Evolutionary conservation across 208 protist species (phyloP).

Genomic region (Lotmaria passim): DNA sequence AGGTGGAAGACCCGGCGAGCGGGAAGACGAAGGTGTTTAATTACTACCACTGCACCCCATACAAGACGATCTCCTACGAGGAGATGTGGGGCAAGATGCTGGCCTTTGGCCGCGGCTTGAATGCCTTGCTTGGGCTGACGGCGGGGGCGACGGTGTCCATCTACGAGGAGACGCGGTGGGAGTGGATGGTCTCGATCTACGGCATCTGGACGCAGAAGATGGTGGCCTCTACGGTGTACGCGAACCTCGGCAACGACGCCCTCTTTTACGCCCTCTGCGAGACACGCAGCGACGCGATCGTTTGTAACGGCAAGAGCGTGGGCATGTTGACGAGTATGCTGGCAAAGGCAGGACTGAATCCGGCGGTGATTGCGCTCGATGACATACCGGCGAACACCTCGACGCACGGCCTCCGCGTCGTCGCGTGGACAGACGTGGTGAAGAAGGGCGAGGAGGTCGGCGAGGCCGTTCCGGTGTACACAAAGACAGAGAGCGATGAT

Average conservation of each 20-base stretch:
- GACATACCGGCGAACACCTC: constrained; percentile 43
- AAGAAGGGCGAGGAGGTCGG: constrained; percentile 36
- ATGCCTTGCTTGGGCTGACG: constrained; percentile 61
- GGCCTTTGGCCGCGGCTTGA: constrained; percentile 53
- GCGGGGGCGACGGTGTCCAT: constrained; percentile 56
- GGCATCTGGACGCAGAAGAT: constrained; percentile 66
- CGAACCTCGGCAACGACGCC: constrained; percentile 83
- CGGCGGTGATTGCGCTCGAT: constrained; percentile 72
- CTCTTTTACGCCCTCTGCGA: constrained; percentile 78
- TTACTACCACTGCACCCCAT: constrained; percentile 65
- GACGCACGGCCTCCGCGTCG: constrained; percentile 37
- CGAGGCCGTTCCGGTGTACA: constrained; percentile 38
- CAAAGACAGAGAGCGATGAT: constrained; percentile 52
- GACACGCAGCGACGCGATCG: constrained; percentile 62
- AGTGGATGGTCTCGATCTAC: constrained; percentile 79
- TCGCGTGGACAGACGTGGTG: constrained; percentile 65
- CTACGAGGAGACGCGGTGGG: constrained; percentile 85
- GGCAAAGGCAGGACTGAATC: constrained; percentile 2
- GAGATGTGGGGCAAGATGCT: constrained; percentile 62
- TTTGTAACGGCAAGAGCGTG: constrained; percentile 72
- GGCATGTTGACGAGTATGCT: constrained; percentile 41
- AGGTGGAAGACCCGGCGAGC: constrained; percentile 35
- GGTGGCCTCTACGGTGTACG: constrained; percentile 81
- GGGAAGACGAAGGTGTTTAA: constrained; percentile 57
- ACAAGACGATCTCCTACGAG: constrained; percentile 56